These are phyloP conservation scores for Mentha longifolia DNA, from an alignment of 257 asterid species.

Conservation along the genomic window DNA sequence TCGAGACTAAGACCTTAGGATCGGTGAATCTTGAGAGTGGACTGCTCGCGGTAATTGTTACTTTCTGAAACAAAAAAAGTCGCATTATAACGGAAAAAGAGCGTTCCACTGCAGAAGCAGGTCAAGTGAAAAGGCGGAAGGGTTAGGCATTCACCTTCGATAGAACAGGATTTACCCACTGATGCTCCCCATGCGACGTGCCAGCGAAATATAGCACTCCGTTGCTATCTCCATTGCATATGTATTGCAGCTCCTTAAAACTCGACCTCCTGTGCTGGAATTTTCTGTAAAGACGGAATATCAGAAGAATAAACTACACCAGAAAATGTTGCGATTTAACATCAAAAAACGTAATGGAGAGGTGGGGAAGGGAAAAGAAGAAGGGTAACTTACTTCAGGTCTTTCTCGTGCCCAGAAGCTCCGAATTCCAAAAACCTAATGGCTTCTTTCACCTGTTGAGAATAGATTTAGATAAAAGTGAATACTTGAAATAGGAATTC, in stretches of 20 bases:
- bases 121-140: constrained; percentile 8
- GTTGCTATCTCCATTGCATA: constrained; percentile 93
- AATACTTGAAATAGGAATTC: constrained; percentile 14
- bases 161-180: constrained; percentile 92
- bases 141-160: constrained; percentile 61
- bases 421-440: constrained; percentile 63
- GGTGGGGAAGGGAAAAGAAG: background rate
- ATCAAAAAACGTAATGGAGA: background rate
- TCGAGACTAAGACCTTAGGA: constrained; percentile 89
- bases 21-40: constrained; percentile 92
- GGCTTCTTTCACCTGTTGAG: constrained; percentile 82
- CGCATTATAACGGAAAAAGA: background rate
- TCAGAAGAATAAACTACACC: constrained; percentile 5
- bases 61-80: constrained; percentile 56
- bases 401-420: constrained; percentile 45
- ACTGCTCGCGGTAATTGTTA: constrained; percentile 79
- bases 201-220: constrained; percentile 93
- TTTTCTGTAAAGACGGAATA: constrained; percentile 43
- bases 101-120: background rate
- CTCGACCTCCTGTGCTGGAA: constrained; percentile 88
- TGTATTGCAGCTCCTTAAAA: constrained; percentile 89
- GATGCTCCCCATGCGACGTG: constrained; percentile 93
- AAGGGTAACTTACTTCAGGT: constrained; percentile 56
- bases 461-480: constrained; percentile 11
- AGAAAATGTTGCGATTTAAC: background rate